Evolutionary conservation across 2,329 filamentous ascomycete genomes (phyloP).

Genomic region (Arthrobotrys conoides): DNA sequence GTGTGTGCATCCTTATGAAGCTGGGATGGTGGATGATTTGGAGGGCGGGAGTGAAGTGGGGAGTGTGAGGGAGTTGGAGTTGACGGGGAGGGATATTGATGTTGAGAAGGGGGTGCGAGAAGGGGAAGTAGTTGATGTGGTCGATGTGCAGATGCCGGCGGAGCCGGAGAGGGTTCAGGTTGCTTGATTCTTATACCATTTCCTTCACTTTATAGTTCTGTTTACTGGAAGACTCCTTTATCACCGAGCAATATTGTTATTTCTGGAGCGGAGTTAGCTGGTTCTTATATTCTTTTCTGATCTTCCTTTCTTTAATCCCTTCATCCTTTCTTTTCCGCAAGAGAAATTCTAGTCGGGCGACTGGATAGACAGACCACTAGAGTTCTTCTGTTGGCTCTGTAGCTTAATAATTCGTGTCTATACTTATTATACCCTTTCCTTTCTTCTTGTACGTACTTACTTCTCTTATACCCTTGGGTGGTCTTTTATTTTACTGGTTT

Average conservation of each 20-base stretch:
- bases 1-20: constrained; percentile 18
- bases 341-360: background rate
- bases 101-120: constrained; percentile 7
- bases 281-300: background rate
- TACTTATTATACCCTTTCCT: background rate
- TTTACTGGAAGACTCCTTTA: too few relatives aligned
- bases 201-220: too few relatives aligned
- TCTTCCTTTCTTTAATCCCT: background rate
- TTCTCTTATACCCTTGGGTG: background rate
- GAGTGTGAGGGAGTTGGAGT: background rate
- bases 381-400: background rate
- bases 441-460: background rate
- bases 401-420: background rate
- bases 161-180: background rate
- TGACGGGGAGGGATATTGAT: constrained; percentile 8
- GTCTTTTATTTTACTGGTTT: background rate
- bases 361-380: background rate
- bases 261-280: too few relatives aligned
- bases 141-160: background rate
- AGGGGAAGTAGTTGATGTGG: background rate
- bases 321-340: background rate
- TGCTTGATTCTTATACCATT: background rate
- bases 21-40: constrained; percentile 6
- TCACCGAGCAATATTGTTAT: too few relatives aligned
- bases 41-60: constrained; percentile 1